Evolutionary conservation across 192 early-diverging fungal genomes (phyloP), one percentile per base, ranked within the genome.

Genomic region (Coemansia erecta): DNA sequence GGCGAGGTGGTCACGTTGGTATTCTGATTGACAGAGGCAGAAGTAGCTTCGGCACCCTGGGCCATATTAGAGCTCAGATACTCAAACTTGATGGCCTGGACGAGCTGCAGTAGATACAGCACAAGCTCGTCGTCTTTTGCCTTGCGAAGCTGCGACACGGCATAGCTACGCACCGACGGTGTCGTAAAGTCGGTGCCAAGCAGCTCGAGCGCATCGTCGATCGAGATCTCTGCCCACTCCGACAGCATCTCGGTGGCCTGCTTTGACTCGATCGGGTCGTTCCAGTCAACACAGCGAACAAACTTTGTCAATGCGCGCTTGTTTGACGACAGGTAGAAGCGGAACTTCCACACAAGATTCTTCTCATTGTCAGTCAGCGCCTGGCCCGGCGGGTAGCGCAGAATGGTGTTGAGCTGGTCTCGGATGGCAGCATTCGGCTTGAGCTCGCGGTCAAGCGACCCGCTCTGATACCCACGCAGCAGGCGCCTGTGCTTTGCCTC

Each of bases 61-160:
- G 61, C 23, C 51, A 57, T 53, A 10, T 45, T 54, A 1, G 72
- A 72, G 23, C 63, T 75, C 17, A 94, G 79, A 28, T 87, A 85
- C 72, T 99, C 98, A 66, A 97, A 99, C 63, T 92, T 94, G 5
- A 99, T 82, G 22, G 95, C 98, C 71, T 99, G 98, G 3, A 99
- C 98, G 1, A 99, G 85, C 69, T 99, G 98, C 31, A 99, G 68
- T 28, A 99, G 81, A 80, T 95, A 99, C 21, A 97, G 71, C 37
- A 92, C 82, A 28, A 99, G 68, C 61, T 99, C 97, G 87, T 97
- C 94, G 63, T 94, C 94, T 47, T 94, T 95, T 49, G 94, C 93
- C 58, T 89, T 91, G 57, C 86, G 74, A 26, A 99, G 80, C 72
- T 95, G 94, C 14, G 71, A 70, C 8, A 99, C 94, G 6, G 94